These are phyloP conservation scores for Starmerella potacharoeniae DNA, from an alignment of 805 yeast species.

Conservation along the genomic window DNA sequence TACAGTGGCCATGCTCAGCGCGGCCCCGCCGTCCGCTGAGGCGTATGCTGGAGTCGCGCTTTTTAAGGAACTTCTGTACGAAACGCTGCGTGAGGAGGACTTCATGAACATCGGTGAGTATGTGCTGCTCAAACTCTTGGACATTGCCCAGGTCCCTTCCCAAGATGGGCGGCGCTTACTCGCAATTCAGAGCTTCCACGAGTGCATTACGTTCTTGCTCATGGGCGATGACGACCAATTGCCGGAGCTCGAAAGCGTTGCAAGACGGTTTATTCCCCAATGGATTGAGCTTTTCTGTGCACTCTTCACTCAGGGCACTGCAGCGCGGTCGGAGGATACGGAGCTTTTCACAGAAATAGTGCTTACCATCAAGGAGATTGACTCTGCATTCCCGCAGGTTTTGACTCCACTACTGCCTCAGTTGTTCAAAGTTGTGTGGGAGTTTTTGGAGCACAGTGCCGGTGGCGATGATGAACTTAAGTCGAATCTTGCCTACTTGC, in stretches of 20 bases:
- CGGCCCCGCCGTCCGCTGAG: conserved; percentile 33
- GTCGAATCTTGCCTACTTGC: conserved; percentile 16
- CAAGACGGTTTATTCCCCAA: conserved; percentile 12
- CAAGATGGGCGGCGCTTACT: conserved; percentile 10
- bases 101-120: conserved; percentile 56
- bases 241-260: conserved; percentile 15
- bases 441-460: background rate
- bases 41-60: conserved; percentile 30
- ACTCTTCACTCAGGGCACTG: background rate
- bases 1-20: conserved; percentile 26
- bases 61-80: conserved; percentile 66
- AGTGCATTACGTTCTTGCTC: conserved; percentile 26
- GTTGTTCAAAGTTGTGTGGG: conserved; percentile 9
- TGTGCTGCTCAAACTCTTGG: conserved; percentile 19
- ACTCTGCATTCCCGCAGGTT: conserved; percentile 21
- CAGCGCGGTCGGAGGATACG: background rate
- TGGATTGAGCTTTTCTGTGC: conserved; percentile 15
- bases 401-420: conserved; percentile 17
- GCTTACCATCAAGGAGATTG: conserved; percentile 19
- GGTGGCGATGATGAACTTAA: conserved; percentile 12
- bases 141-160: conserved; percentile 17
- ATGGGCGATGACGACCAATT: conserved; percentile 26
- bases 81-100: conserved; percentile 73
- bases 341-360: conserved; percentile 3
- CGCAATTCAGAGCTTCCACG: conserved; percentile 28